Conservation (phyloP, 2,329 filamentous ascomycete genomes). For the Colletotrichum sp. region DNA sequence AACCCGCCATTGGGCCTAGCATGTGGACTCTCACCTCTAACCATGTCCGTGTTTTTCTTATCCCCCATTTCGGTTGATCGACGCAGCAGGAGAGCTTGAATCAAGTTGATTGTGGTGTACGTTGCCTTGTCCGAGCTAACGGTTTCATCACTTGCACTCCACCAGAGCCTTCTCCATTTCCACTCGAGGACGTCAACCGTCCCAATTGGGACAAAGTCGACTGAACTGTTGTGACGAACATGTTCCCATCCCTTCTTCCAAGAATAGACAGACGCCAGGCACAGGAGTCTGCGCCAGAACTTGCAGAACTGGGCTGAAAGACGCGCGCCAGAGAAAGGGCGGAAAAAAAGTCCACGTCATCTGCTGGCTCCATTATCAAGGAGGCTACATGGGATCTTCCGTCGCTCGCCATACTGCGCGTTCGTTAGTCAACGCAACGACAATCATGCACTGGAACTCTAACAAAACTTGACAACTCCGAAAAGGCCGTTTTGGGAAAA, state of each 20-base stretch:
- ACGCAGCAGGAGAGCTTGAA: not conserved
- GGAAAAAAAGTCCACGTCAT: constrained; percentile 6
- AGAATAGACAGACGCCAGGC: not conserved
- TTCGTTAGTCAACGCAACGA: not conserved
- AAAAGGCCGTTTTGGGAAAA: not conserved
- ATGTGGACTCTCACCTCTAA: not conserved
- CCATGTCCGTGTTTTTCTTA: not conserved
- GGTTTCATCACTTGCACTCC: constrained; percentile 5
- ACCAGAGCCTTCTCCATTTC: not conserved
- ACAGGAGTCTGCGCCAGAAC: not conserved
- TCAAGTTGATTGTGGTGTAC: constrained; percentile 12
- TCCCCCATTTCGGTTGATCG: constrained; percentile 9
- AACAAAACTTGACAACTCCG: not conserved
- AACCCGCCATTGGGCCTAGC: not conserved
- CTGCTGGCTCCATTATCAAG: not conserved
- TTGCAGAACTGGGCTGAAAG: not conserved
- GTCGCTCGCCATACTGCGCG: not conserved
- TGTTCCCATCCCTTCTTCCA: not conserved
- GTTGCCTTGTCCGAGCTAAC: constrained; percentile 7
- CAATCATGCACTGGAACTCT: not conserved
- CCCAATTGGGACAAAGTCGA: not conserved
- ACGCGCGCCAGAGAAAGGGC: not conserved
- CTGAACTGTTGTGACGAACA: constrained; percentile 5
- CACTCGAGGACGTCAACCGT: not conserved
- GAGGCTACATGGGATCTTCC: not conserved